phyloP scores from a whole-genome alignment of 805 yeast species.

The Hermanozyma aechmeae region DNA sequence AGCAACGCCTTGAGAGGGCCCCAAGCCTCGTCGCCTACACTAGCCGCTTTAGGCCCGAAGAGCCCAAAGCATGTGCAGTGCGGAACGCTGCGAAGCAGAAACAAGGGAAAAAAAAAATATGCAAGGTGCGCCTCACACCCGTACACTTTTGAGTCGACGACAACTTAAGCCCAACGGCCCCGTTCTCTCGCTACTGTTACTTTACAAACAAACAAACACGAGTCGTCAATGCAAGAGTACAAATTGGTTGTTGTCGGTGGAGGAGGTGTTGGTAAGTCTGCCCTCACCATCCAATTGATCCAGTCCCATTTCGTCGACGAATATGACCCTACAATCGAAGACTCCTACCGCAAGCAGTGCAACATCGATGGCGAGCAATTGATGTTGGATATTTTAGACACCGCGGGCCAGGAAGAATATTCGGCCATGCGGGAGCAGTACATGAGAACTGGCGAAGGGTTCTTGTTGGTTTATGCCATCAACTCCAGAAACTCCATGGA shows the following conservation, averaged over 20 bases:
- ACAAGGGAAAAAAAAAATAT: too few species aligned
- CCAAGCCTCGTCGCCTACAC: too few species aligned
- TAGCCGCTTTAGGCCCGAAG: too few species aligned
- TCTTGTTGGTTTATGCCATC: conserved; percentile 78
- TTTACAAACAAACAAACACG: too few species aligned
- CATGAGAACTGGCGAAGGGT: conserved; percentile 95
- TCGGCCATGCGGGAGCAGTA: conserved; percentile 81
- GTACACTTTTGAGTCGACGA: too few species aligned
- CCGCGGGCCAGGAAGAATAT: conserved; percentile 98
- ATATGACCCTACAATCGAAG: conserved; percentile 97
- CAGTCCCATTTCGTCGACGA: conserved; percentile 95
- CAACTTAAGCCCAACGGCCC: too few species aligned
- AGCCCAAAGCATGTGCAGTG: too few species aligned
- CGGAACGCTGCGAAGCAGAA: too few species aligned
- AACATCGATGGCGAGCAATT: conserved; percentile 65
- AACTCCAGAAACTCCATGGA: conserved; percentile 80
- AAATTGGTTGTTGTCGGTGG: conserved; percentile 96
- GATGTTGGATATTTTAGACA: conserved; percentile 74
- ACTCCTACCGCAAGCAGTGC: conserved; percentile 81
- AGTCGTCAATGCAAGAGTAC: conserved; percentile 76
- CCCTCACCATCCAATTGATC: conserved; percentile 88
- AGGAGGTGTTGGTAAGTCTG: conserved; percentile 98
- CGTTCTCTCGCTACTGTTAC: too few species aligned
- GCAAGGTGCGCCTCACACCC: too few species aligned
- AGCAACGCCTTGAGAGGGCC: too few species aligned